Conservation (phyloP, 352 stramenopile species). For the Phytophthora niederhauseri region DNA sequence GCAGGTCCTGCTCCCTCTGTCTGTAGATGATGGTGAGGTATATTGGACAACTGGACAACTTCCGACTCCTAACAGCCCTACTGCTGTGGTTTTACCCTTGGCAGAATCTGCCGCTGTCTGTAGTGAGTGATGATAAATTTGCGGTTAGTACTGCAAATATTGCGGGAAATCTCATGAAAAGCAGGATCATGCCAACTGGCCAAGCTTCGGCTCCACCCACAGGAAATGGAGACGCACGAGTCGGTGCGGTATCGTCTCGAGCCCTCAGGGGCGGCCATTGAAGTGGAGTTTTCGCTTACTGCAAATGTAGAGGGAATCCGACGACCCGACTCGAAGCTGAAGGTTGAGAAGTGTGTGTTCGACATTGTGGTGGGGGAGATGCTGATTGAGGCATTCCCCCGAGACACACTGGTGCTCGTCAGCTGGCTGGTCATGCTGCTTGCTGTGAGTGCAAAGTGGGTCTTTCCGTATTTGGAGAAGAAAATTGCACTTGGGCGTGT, state of each 20-base stretch:
- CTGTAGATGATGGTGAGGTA: no score
- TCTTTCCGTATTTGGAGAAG: slow-evolving; percentile 53
- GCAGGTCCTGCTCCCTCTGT: no score
- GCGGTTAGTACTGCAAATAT: slow-evolving; percentile 24
- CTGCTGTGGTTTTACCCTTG: no score
- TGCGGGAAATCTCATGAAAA: slow-evolving; percentile 25
- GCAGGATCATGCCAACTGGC: slow-evolving; percentile 28
- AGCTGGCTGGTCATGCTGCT: slow-evolving; percentile 60
- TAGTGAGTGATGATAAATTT: slow-evolving; percentile 16
- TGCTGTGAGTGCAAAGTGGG: slow-evolving; percentile 36
- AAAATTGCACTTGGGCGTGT: slow-evolving; percentile 55
- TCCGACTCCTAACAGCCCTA: no score
- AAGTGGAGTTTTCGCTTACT: slow-evolving; percentile 55
- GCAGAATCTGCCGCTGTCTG: slow-evolving; percentile 25
- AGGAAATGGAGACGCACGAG: slow-evolving; percentile 43
- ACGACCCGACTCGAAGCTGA: slow-evolving; percentile 34
- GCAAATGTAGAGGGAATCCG: slow-evolving; percentile 60
- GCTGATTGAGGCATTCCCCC: slow-evolving; percentile 57
- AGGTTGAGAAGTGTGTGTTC: slow-evolving; percentile 59
- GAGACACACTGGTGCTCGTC: slow-evolving; percentile 57
- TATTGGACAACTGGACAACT: no score
- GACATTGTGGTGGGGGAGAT: slow-evolving; percentile 81
- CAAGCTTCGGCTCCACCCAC: slow-evolving; percentile 62
- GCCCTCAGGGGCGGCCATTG: slow-evolving; percentile 14
- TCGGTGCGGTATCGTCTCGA: slow-evolving; percentile 41